Base-by-base conservation (phyloP, 495 filamentous ascomycete species). In the Trichoderma reesei region DNA sequence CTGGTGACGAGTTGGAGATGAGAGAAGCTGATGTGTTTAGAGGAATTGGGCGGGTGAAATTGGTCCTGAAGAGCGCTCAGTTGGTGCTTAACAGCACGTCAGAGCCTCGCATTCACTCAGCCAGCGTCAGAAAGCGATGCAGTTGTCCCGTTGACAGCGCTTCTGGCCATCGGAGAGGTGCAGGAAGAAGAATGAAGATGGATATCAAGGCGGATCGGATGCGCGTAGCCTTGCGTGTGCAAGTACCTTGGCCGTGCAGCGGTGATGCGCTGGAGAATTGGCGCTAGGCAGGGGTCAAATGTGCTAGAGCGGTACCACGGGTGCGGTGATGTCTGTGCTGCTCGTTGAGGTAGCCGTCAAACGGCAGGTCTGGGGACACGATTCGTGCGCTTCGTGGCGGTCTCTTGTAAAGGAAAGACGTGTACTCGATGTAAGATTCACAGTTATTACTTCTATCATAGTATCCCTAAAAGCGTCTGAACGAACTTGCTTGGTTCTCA, bases 211-310 rank as follows among this genome's bases (percentile, higher is more conserved):
- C 51, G 51, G 51, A 33, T 56, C 20, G 34, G 51, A 56, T 56
- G 26, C 16, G 51, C 14, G 51, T 26, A 56, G 51, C 51, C 51
- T 56, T n/a, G 51, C 51, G 13, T 56, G 51, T 34, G 34, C n/a
- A n/a, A n/a, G n/a, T n/a, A n/a, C n/a, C n/a, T n/a, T n/a, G n/a
- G 51, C 51, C 51, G 51, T 56, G 51, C 51, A 56, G 51, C 51
- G 51, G 20, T 56, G 51, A 56, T 56, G n/a, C 51, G 51, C 10
- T 11, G 51, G 51, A 9, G 26, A n/a, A 33, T 31, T 56, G 48
- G 26, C 51, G 51, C 51, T 56, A 56, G 51, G 10, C 9, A 56
- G 7, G 51, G 18, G 6, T 7, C 8, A 14, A 34, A 7, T 7
- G 13, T 33, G 51, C 18, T 56, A 56, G 5, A 56, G 7, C 9